Evolutionary conservation across 2,329 filamentous ascomycete species (phyloP).

Genomic region (Samsoniella hepiali): DNA sequence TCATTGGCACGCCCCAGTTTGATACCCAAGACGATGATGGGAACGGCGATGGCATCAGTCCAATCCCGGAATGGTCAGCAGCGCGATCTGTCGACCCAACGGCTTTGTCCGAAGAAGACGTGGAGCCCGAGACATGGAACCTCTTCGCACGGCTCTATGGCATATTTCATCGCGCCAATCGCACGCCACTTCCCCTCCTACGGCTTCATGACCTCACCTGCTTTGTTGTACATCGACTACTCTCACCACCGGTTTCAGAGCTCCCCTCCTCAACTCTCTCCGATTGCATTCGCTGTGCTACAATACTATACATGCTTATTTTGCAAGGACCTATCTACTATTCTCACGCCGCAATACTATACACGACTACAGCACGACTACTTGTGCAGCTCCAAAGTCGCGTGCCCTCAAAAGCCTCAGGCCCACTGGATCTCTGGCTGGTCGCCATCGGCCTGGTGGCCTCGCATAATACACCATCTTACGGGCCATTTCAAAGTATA

Average conservation of each 20-base stretch:
- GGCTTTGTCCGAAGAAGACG: slow-evolving; percentile 24
- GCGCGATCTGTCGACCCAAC: slow-evolving; percentile 15
- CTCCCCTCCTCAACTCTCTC: neutral
- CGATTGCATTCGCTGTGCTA: slow-evolving; percentile 7
- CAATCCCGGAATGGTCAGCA: slow-evolving; percentile 47
- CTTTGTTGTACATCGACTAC: slow-evolving; percentile 50
- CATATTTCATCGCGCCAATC: slow-evolving; percentile 38
- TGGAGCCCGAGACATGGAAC: slow-evolving; percentile 35
- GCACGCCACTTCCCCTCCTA: slow-evolving; percentile 33
- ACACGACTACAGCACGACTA: neutral
- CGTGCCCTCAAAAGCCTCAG: neutral
- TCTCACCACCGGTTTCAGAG: slow-evolving; percentile 25
- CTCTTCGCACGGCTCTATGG: slow-evolving; percentile 42
- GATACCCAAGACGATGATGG: slow-evolving; percentile 47
- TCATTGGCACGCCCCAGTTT: slow-evolving; percentile 53
- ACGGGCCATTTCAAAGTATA: neutral
- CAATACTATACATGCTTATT: slow-evolving; percentile 11
- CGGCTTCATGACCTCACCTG: slow-evolving; percentile 54
- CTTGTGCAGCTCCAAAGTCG: neutral
- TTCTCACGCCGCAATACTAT: neutral
- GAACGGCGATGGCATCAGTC: slow-evolving; percentile 45
- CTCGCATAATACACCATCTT: slow-evolving; percentile 4
- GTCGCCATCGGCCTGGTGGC: slow-evolving; percentile 12
- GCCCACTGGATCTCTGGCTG: neutral
- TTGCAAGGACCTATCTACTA: slow-evolving; percentile 17